A percentile compares a stretch with the other conserved stretches of the same genome.
These are phyloP conservation scores for Desmodesmus armatus DNA, from an alignment of 139 green algal species.

Conservation along the genomic window DNA sequence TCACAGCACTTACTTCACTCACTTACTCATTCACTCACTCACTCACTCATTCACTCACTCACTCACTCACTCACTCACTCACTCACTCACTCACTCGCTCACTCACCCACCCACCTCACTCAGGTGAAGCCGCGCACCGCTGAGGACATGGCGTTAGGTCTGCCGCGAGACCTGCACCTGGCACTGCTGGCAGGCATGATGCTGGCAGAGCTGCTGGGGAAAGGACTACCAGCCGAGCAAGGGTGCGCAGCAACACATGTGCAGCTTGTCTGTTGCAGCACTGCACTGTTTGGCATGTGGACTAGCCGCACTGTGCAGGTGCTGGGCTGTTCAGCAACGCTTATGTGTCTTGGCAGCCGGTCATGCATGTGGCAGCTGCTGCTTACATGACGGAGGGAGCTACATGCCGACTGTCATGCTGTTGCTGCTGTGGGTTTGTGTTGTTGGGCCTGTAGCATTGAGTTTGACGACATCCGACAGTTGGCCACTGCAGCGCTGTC, in stretches of 20 bases:
- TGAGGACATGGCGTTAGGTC: not conserved
- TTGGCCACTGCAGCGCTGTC: constrained; percentile 27
- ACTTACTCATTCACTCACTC: no score
- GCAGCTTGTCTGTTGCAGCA: no score
- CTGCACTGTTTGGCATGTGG: no score
- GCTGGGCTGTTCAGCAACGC: not conserved
- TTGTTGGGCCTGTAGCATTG: not conserved
- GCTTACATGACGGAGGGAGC: not conserved
- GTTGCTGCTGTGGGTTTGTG: not conserved
- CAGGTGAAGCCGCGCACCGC: constrained; percentile 26
- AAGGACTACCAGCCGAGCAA: not conserved
- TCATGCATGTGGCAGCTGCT: not conserved
- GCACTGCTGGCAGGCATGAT: constrained; percentile 39
- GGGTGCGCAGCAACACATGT: no score
- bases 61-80: no score
- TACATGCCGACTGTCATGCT: not conserved
- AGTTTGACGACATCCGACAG: constrained; percentile 8
- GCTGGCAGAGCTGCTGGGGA: constrained; percentile 4
- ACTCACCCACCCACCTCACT: no score
- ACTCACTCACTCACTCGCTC: no score
- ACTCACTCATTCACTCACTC: no score
- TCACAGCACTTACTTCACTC: no score
- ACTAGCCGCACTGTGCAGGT: not conserved
- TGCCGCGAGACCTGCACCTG: constrained; percentile 55
- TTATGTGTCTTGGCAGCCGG: not conserved